phyloP scores from a whole-genome alignment of 1,139 yeast genomes.

The Taphrina pruni region DNA sequence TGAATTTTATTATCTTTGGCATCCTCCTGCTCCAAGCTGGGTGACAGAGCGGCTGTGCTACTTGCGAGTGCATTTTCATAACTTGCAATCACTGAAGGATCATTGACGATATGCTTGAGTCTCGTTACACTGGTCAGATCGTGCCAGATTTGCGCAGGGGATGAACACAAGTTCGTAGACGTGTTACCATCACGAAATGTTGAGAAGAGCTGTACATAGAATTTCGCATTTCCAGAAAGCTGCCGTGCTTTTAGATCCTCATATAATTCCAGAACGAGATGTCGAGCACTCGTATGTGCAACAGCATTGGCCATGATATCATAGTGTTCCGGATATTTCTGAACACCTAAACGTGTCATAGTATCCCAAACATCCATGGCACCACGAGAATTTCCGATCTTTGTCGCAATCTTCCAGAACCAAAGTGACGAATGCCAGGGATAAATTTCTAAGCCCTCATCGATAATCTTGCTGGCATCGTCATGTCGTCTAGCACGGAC shows the following conservation, averaged over 20 bases:
- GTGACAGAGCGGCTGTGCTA: no score
- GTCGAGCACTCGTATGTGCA: slow-evolving; percentile 19
- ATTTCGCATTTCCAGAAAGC: slow-evolving; percentile 26
- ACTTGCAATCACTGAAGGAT: slow-evolving; percentile 2
- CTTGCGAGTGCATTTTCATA: not conserved
- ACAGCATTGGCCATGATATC: slow-evolving; percentile 38
- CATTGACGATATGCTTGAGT: slow-evolving; percentile 1
- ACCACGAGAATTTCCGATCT: slow-evolving; percentile 30
- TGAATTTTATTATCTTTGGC: not conserved
- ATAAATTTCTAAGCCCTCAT: slow-evolving; percentile 28
- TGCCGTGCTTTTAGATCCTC: slow-evolving; percentile 13
- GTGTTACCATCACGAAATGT: not conserved
- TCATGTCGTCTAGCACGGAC: slow-evolving; percentile 25
- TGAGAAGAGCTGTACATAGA: slow-evolving; percentile 16
- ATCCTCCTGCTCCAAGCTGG: not conserved
- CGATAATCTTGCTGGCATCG: slow-evolving; percentile 28
- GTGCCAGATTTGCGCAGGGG: slow-evolving; percentile 18
- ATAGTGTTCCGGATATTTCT: slow-evolving; percentile 31
- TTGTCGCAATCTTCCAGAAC: slow-evolving; percentile 38
- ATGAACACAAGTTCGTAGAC: not conserved
- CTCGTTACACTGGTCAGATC: not conserved
- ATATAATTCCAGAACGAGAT: slow-evolving; percentile 12
- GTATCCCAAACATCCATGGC: slow-evolving; percentile 34
- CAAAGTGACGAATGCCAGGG: slow-evolving; percentile 31
- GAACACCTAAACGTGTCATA: slow-evolving; percentile 20